Percentiles rank a stretch among this genome's conserved stretches.
phyloP scores from a whole-genome alignment of 208 protist species.

The Entamoeba moshkovskii region DNA sequence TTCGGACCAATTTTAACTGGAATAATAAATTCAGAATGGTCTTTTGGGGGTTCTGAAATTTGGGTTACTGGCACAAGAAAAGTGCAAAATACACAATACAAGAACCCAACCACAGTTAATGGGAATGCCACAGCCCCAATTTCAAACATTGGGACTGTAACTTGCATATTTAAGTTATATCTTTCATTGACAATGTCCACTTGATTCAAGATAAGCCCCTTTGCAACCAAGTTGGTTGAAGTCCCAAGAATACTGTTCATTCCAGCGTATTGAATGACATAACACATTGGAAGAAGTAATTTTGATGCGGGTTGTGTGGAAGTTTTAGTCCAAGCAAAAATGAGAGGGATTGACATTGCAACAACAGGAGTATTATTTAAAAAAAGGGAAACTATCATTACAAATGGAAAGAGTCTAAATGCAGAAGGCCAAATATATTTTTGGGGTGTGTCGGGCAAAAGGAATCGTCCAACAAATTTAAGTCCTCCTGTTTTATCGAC shows the following conservation, averaged over 20 bases:
- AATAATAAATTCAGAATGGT: not conserved
- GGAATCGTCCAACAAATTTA: not conserved
- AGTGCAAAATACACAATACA: not conserved
- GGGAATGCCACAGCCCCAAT: not conserved
- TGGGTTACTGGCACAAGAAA: not conserved
- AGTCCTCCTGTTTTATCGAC: not conserved
- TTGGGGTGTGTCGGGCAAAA: not conserved
- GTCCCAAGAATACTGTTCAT: not conserved
- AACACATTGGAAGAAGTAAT: not conserved
- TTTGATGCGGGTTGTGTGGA: not conserved
- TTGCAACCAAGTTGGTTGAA: not conserved
- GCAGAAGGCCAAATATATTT: not conserved
- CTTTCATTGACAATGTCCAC: not conserved
- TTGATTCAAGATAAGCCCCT: not conserved
- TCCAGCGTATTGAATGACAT: not conserved
- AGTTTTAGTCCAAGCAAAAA: not conserved
- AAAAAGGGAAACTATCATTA: not conserved
- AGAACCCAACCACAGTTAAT: not conserved
- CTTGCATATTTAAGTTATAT: not conserved
- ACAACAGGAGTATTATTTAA: not conserved
- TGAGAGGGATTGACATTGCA: not conserved
- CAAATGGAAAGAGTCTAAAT: not conserved
- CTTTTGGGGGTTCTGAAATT: not conserved
- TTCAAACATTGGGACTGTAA: not conserved
- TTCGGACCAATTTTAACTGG: not conserved